These are phyloP conservation scores for Aegilops speltoides DNA, from an alignment of 176 grass and related monocot species.

Conservation along the genomic window DNA sequence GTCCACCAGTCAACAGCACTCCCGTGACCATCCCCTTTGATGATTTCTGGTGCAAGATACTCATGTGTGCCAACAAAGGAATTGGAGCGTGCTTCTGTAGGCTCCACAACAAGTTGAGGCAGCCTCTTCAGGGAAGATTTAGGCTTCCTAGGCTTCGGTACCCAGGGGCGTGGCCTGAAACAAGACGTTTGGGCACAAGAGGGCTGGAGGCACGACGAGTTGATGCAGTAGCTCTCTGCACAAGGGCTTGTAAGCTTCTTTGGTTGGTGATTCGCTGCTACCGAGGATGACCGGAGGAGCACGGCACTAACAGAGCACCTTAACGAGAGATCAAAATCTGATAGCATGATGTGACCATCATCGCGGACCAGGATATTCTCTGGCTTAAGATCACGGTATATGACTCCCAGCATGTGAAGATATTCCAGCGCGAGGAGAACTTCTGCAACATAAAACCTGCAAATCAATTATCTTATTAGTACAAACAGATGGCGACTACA, in stretches of 20 bases:
- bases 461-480: slow-evolving; percentile 36
- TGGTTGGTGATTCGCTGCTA: slow-evolving; percentile 38
- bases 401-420: slow-evolving; percentile 79
- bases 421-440: slow-evolving; percentile 81
- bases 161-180: slow-evolving; percentile 53
- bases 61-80: slow-evolving; percentile 78
- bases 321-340: slow-evolving; percentile 72
- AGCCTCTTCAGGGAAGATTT: slow-evolving; percentile 48
- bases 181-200: slow-evolving; percentile 73
- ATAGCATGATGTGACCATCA: slow-evolving; percentile 82
- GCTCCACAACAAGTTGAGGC: slow-evolving; percentile 70
- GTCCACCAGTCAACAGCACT: slow-evolving; percentile 86
- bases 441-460: slow-evolving; percentile 80
- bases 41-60: slow-evolving; percentile 76
- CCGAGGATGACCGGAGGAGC: slow-evolving; percentile 57
- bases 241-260: slow-evolving; percentile 59
- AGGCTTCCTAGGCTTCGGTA: slow-evolving; percentile 55
- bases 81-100: slow-evolving; percentile 64
- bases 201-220: slow-evolving; percentile 60
- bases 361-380: slow-evolving; percentile 79
- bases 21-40: slow-evolving; percentile 80
- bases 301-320: slow-evolving; percentile 66
- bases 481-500: slow-evolving; percentile 12
- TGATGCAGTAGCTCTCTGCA: slow-evolving; percentile 69
- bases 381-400: slow-evolving; percentile 79